Base-by-base conservation (phyloP, 176 grass and related monocot genomes). In the Neostapfia colusana region DNA sequence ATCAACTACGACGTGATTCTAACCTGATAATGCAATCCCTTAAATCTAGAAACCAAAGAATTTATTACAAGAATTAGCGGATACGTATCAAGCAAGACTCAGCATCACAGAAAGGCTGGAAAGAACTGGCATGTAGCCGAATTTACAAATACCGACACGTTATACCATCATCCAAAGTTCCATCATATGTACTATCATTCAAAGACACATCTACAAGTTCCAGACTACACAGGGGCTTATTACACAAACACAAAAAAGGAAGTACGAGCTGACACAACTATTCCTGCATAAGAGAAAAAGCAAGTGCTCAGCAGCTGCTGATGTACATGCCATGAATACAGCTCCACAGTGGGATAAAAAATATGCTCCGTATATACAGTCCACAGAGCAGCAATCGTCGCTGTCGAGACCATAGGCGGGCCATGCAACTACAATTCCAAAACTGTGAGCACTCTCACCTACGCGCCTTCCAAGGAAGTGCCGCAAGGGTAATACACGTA, bases 231-330 rank as follows among this genome's bases (percentile, higher is more conserved):
- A n/a, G n/a, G n/a, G n/a, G n/a, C n/a, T n/a, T n/a, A 53, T 87
- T 87, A 63, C 58, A 60, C 67, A 8, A 37, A 25, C 3, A 42
- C 17, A 0, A 4, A 26, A 8, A 51, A 14, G 48, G 17, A 5
- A 23, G 20, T 42, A 13, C 42, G 16, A 25, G 16, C n/a, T 81
- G 9, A n/a, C 9, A 14, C 69, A 69, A 54, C 73, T 58, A 77
- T 65, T 48, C 46, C 58, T 72, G 73, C 79, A 71, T 10, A 28
- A 55, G 28, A 69, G n/a, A n/a, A 51, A 43, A 74, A 49, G 45
- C 36, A 76, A 58, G 11, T 13, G 23, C 14, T 61, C 40, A 79
- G 51, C 39, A n/a, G 73, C 21, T 40, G 60, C 10, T 11, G 10
- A 8, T 26, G n/a, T 6, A 51, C 40, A 18, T 16, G 5, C 61